Evolutionary conservation across 345 rosid genomes (phyloP).

Genomic region (Erucastrum elatum): DNA sequence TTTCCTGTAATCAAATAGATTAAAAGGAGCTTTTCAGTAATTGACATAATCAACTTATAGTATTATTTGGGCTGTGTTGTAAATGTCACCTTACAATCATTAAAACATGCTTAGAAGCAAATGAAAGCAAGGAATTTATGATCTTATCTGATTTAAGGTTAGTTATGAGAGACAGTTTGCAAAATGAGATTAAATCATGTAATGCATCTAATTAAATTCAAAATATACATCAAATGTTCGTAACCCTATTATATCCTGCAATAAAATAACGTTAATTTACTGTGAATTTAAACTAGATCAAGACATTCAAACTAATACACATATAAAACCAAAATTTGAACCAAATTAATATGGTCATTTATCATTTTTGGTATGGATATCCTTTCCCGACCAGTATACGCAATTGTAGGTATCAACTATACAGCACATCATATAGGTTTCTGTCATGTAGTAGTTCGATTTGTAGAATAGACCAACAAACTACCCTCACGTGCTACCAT

Average conservation of each 20-base stretch:
- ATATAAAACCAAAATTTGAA: not conserved
- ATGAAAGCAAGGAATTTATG: conserved; percentile 37
- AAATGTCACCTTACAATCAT: conserved; percentile 52
- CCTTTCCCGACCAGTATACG: not conserved
- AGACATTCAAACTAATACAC: not conserved
- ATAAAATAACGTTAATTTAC: not conserved
- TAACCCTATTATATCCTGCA: not conserved
- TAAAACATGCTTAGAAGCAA: conserved; percentile 93
- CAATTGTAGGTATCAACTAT: not conserved
- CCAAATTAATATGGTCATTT: not conserved
- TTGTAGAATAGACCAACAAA: conserved; percentile 30
- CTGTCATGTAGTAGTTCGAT: conserved; percentile 24
- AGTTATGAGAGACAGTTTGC: conserved; percentile 9
- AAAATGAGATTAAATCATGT: not conserved
- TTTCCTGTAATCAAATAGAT: not conserved
- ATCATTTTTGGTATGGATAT: not conserved
- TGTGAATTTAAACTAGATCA: not conserved
- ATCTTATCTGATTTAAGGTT: not conserved
- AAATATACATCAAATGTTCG: not conserved
- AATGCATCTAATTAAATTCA: not conserved
- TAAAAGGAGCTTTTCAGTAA: not conserved
- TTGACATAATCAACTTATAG: not conserved
- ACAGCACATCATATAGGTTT: conserved; percentile 1
- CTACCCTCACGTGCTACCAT: conserved; percentile 19
- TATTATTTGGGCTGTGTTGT: not conserved